Evolutionary conservation across 2,329 filamentous ascomycete genomes (phyloP), one percentile per base, ranked within the genome.

Genomic region (Cordyceps pruinosa): DNA sequence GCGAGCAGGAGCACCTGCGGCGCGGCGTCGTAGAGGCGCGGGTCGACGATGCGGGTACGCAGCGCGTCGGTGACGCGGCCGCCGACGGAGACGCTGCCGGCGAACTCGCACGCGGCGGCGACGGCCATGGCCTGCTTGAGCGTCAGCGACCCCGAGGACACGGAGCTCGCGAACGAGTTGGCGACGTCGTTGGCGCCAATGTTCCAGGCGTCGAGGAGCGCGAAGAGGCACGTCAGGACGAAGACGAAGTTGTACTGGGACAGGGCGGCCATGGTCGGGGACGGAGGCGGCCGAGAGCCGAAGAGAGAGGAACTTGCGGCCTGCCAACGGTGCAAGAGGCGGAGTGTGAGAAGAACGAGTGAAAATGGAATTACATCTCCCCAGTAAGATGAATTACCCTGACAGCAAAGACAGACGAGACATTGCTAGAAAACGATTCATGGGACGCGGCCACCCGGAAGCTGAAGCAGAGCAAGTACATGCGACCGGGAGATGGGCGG

Each of bases 141-240:
- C n/a, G 74, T 76, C 57, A 77, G 66, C 34, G 74, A 76, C 39
- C 74, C 69, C 15, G 75, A 76, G 9, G 74, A 73, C 34, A 78
- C 74, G 17, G 74, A 76, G 13, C 74, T 76, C 19, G 75, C 75
- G 58, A 75, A 77, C 0, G 73, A 75, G 65, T 77, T 77, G 62
- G 75, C 75, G 51, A 77, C 75, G 73, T 78, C 76, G 64, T 76
- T 78, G 63, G 76, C 76, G 61, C 81, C 81, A 61, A 83, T 83
- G 66, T 83, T 83, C 76, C 76, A 84, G 21, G 79, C 79, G 69
- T 83, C 81, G 30, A 84, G 75, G 56, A 81, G 75, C 28, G 81
- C 78, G 67, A 83, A 83, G 56, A 82, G 70, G 23, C 76, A 75
- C 60, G 77, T 78, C 56, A 83, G 74, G 62, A 73, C 79, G 66